phyloP scores from a whole-genome alignment of 495 filamentous ascomycete species.

The Gamarada debralockiae region DNA sequence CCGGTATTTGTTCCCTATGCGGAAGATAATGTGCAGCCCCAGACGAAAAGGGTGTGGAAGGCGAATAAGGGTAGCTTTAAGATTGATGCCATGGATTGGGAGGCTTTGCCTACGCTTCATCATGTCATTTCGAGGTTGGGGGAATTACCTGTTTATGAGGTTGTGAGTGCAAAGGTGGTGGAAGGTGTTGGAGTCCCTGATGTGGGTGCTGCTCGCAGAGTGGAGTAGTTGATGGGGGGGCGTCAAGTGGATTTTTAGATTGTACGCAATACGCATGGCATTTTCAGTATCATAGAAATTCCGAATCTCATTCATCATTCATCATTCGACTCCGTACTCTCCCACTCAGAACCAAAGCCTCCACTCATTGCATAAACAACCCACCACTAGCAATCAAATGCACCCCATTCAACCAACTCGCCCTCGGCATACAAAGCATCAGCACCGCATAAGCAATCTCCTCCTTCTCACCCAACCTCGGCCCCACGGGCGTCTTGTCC shows the following conservation, averaged over 20 bases:
- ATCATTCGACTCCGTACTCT: too few relatives aligned
- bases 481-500: conserved; percentile 34
- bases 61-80: conserved; percentile 22
- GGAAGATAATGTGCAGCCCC: conserved; percentile 20
- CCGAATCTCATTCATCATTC: too few relatives aligned
- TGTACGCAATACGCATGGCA: too few relatives aligned
- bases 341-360: too few relatives aligned
- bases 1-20: conserved; percentile 28
- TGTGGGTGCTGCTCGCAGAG: too few relatives aligned
- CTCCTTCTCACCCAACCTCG: conserved; percentile 31
- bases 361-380: conserved; percentile 24
- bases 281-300: too few relatives aligned
- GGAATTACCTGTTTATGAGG: conserved; percentile 48
- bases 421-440: conserved; percentile 33
- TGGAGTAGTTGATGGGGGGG: too few relatives aligned
- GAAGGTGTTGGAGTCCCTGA: conserved; percentile 43
- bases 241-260: too few relatives aligned
- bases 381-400: conserved; percentile 35
- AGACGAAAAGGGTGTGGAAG: conserved; percentile 14
- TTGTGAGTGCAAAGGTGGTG: conserved; percentile 44
- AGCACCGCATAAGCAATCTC: conserved; percentile 39
- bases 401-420: conserved; percentile 38
- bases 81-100: conserved; percentile 37
- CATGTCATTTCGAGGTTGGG: conserved; percentile 44
- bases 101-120: conserved; percentile 48